A percentile compares a stretch with the other conserved stretches of the same genome.
phyloP scores from a whole-genome alignment of 108 stramenopile genomes.

The Aurantiochytrium sp. region DNA sequence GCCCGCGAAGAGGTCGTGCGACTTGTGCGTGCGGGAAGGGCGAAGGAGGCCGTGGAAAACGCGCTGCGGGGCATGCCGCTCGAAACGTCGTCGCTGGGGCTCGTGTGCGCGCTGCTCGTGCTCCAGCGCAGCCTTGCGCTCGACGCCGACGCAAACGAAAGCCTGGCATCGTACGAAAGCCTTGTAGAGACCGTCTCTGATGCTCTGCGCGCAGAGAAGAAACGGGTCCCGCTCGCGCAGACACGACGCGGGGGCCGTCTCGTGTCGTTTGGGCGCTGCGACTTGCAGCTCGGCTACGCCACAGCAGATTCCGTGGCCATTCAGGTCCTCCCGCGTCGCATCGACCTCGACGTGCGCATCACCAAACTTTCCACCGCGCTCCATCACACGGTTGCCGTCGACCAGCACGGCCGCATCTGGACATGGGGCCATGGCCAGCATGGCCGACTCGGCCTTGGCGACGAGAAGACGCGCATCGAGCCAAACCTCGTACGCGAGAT shows the following conservation, averaged over 20 bases:
- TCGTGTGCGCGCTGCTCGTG: neutral
- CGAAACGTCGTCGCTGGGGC: neutral
- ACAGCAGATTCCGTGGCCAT: neutral
- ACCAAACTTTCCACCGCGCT: neutral
- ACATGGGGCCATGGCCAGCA: slow-evolving; percentile 1
- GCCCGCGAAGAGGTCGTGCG: neutral
- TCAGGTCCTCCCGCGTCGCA: neutral
- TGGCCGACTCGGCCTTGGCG: neutral
- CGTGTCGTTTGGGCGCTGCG: neutral
- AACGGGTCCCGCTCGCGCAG: neutral
- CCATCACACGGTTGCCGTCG: neutral
- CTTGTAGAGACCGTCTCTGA: neutral
- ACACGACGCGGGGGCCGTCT: neutral
- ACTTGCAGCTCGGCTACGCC: neutral
- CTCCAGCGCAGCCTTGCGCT: neutral
- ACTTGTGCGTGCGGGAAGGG: neutral
- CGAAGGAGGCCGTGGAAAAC: neutral
- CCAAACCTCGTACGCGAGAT: neutral
- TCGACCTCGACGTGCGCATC: neutral
- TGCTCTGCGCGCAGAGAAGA: neutral
- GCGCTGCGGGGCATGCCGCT: neutral
- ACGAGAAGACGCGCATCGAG: neutral
- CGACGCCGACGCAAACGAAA: neutral
- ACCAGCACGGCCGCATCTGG: neutral
- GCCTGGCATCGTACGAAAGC: neutral